Conservation (phyloP, 495 filamentous ascomycete genomes). For the Jackrogersella minutella region DNA sequence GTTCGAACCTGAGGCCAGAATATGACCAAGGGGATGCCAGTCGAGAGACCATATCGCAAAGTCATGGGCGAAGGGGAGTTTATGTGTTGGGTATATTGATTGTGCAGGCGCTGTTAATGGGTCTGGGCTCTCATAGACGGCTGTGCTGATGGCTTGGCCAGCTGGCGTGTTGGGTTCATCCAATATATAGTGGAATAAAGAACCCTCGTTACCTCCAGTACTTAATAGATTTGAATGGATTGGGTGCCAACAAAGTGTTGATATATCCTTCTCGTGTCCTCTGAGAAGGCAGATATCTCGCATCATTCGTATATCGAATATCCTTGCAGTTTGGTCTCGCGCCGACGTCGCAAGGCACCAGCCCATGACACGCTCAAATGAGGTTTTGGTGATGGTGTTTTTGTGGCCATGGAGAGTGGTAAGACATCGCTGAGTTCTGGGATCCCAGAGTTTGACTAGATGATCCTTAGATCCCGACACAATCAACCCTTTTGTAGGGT, state of each 20-base stretch:
- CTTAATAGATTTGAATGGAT: slow-evolving; percentile 87
- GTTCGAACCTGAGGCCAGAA: slow-evolving; percentile 97
- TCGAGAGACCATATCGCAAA: slow-evolving; percentile 96
- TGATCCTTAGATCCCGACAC: slow-evolving; percentile 98
- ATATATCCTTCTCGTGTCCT: slow-evolving; percentile 95
- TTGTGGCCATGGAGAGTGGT: slow-evolving; percentile 98
- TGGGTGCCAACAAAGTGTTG: slow-evolving; percentile 92
- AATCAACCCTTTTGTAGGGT: slow-evolving; percentile 91
- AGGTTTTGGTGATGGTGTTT: slow-evolving; percentile 88
- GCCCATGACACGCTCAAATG: slow-evolving; percentile 83
- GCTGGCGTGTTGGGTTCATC: slow-evolving; percentile 87
- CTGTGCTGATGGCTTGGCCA: slow-evolving; percentile 70
- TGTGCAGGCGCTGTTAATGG: slow-evolving; percentile 80
- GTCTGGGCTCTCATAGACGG: slow-evolving; percentile 83
- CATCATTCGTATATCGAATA: slow-evolving; percentile 98
- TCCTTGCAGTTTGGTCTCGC: slow-evolving; percentile 86
- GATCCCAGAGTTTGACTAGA: slow-evolving; percentile 97
- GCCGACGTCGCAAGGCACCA: slow-evolving; percentile 90
- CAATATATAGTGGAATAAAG: slow-evolving; percentile 88
- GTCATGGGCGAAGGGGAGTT: slow-evolving; percentile 84
- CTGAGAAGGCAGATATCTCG: slow-evolving; percentile 90
- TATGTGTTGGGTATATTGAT: slow-evolving; percentile 87
- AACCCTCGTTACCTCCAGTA: slow-evolving; percentile 87
- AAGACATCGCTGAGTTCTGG: slow-evolving; percentile 83
- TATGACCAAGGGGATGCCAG: slow-evolving; percentile 96